A percentile compares a stretch with the other conserved stretches of the same genome.
Conservation (phyloP, 345 rosid genomes). For the Chamaenerion angustifolium region DNA sequence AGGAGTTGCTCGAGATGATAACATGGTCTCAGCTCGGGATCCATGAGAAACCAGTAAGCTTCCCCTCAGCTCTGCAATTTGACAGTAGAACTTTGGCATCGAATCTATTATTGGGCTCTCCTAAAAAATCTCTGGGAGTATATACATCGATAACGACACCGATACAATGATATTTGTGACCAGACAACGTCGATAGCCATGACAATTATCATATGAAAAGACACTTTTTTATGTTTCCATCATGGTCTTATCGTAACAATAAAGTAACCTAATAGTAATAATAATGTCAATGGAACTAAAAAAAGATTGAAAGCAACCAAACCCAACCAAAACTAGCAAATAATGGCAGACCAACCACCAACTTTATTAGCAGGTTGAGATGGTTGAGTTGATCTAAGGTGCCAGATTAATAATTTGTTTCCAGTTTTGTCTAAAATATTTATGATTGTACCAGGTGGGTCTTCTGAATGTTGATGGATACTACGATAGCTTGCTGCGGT, state of each 20-base stretch:
- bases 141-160: too few relatives aligned
- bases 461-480: conserved; percentile 93
- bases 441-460: conserved; percentile 48
- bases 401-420: too few relatives aligned
- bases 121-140: neutral
- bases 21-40: conserved; percentile 95
- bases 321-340: neutral
- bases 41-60: conserved; percentile 84
- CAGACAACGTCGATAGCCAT: too few relatives aligned
- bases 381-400: too few relatives aligned
- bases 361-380: too few relatives aligned
- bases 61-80: neutral
- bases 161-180: too few relatives aligned
- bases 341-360: neutral
- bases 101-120: neutral
- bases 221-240: too few relatives aligned
- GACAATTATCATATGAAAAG: too few relatives aligned
- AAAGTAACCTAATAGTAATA: too few relatives aligned
- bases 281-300: too few relatives aligned
- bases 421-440: too few relatives aligned
- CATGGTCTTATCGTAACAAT: too few relatives aligned
- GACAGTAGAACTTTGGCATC: neutral
- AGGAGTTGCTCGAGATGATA: conserved; percentile 77
- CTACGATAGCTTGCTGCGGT: conserved; percentile 62
- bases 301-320: neutral